phyloP scores from a whole-genome alignment of 768 basidiomycete genomes.

The Lentinula aciculospora region DNA sequence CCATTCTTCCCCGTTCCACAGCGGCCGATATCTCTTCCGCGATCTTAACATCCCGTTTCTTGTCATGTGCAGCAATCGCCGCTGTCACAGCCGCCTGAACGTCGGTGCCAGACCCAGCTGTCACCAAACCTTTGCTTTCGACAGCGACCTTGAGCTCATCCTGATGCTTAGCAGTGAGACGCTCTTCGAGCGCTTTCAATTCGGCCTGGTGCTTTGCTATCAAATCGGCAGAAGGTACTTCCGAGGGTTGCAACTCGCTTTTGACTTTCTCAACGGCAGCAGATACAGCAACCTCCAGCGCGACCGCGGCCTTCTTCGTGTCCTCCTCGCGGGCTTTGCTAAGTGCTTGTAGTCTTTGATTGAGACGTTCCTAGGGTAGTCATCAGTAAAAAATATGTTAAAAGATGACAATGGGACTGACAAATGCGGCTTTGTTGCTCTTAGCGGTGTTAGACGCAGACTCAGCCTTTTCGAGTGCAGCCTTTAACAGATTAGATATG shows the following conservation, averaged over 20 bases:
- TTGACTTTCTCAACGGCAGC: conserved; percentile 55
- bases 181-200: conserved; percentile 47
- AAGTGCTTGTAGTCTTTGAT: conserved; percentile 44
- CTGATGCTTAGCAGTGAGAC: conserved; percentile 46
- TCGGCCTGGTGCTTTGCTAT: conserved; percentile 56
- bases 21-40: conserved; percentile 57
- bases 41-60: conserved; percentile 39
- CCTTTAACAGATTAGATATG: conserved; percentile 19
- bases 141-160: conserved; percentile 47
- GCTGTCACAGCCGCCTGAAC: conserved; percentile 45
- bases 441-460: conserved; percentile 39
- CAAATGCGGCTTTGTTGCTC: conserved; percentile 16
- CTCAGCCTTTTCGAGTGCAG: conserved; percentile 34
- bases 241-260: conserved; percentile 30
- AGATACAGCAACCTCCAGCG: conserved; percentile 44
- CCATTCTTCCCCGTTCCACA: conserved; percentile 64
- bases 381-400: background rate
- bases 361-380: conserved; percentile 53
- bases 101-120: conserved; percentile 24
- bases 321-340: conserved; percentile 47
- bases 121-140: conserved; percentile 30
- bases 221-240: conserved; percentile 15
- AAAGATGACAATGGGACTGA: background rate
- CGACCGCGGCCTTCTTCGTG: conserved; percentile 31
- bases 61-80: conserved; percentile 44